Evolutionary conservation across 2,329 filamentous ascomycete species (phyloP).

Genomic region (Sarocladium oryzae): DNA sequence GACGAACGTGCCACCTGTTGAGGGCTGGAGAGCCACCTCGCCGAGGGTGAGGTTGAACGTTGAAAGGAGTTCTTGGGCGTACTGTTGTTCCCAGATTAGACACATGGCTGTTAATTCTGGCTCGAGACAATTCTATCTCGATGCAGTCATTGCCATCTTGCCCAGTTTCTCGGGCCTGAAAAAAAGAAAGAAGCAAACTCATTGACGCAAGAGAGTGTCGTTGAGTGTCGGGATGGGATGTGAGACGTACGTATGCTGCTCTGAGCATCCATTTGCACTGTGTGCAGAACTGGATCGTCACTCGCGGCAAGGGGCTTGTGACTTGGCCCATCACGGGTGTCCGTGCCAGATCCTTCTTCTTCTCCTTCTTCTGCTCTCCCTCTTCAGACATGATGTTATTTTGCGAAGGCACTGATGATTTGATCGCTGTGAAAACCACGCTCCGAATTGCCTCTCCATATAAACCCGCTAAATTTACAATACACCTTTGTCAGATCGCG

Average conservation of each 20-base stretch:
- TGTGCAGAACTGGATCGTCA: constrained; percentile 65
- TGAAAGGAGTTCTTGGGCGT: constrained; percentile 88
- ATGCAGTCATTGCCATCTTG: too few species aligned
- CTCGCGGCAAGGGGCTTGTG: constrained; percentile 9
- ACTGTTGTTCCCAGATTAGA: too few species aligned
- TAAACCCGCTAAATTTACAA: too few species aligned
- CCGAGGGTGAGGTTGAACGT: constrained; percentile 81
- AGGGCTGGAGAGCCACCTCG: constrained; percentile 80
- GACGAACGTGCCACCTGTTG: constrained; percentile 76
- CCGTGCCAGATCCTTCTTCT: background rate
- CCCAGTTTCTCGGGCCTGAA: too few species aligned
- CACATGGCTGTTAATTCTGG: too few species aligned
- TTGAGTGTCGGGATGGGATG: too few species aligned
- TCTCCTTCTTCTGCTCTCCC: background rate
- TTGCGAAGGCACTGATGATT: too few species aligned
- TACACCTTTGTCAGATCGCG: too few species aligned
- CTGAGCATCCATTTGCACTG: constrained; percentile 90
- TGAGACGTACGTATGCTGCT: constrained; percentile 76
- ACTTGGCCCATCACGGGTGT: background rate
- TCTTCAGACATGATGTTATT: background rate
- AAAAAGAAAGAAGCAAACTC: constrained; percentile 7
- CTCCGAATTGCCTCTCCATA: too few species aligned
- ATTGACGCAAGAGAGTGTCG: too few species aligned
- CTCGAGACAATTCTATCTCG: too few species aligned
- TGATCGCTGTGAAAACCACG: too few species aligned